These are phyloP conservation scores for Onygenales sp. DNA, from an alignment of 2,329 filamentous ascomycete genomes.

Conservation along the genomic window DNA sequence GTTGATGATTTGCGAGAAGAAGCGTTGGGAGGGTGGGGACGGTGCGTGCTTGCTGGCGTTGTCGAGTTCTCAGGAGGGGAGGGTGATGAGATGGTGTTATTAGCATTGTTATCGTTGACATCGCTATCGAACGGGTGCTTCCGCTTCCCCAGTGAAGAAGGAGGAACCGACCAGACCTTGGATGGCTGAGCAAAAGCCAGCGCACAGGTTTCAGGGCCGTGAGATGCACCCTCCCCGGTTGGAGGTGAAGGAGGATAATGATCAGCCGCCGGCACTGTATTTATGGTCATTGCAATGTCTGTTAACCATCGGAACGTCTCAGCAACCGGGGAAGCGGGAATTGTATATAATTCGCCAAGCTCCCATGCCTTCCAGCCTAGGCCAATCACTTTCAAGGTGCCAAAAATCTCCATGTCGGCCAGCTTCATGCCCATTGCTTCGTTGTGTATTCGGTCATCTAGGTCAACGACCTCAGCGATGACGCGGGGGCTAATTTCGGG, in stretches of 20 bases:
- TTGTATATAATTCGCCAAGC: slow-evolving; percentile 27
- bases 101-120: background rate
- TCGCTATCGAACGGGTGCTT: background rate
- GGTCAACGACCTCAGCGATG: slow-evolving; percentile 26
- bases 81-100: background rate
- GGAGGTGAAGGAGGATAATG: background rate
- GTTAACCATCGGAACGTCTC: background rate
- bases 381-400: slow-evolving; percentile 25
- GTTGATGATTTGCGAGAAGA: background rate
- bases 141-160: slow-evolving; percentile 18
- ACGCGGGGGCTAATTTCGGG: slow-evolving; percentile 6
- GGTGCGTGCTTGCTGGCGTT: background rate
- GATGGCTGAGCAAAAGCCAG: background rate
- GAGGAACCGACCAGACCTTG: background rate
- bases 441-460: slow-evolving; percentile 25
- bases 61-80: background rate
- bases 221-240: background rate
- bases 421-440: slow-evolving; percentile 23
- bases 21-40: background rate
- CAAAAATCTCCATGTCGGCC: slow-evolving; percentile 23
- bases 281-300: background rate
- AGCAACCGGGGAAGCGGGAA: slow-evolving; percentile 12
- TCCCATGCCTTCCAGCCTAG: slow-evolving; percentile 32
- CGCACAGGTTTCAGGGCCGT: background rate
- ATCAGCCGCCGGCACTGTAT: background rate